Evolutionary conservation across 129 eudicot species (phyloP).

Genomic region (Erigeron canadensis): DNA sequence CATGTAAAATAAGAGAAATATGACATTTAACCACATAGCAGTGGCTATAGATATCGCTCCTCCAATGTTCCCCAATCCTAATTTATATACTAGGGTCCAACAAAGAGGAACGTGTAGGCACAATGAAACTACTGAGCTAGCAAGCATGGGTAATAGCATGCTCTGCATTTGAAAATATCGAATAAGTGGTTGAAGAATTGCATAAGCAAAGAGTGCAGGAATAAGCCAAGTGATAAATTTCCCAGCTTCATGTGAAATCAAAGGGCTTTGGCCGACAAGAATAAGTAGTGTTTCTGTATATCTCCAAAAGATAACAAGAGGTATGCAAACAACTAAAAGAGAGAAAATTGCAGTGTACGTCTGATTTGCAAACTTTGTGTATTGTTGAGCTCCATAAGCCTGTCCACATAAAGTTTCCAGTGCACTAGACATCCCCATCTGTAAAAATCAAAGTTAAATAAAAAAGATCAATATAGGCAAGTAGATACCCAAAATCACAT

Average conservation of each 20-base stretch:
- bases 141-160: constrained; percentile 52
- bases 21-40: constrained; percentile 52
- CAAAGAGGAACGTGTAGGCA: constrained; percentile 50
- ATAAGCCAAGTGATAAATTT: constrained; percentile 45
- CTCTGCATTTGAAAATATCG: constrained; percentile 64
- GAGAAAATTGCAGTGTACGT: constrained; percentile 56
- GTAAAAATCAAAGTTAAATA: background rate
- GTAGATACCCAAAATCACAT: too few relatives aligned
- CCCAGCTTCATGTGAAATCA: constrained; percentile 61
- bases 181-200: constrained; percentile 59
- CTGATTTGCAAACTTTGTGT: constrained; percentile 50
- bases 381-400: constrained; percentile 71
- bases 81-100: constrained; percentile 54
- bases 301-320: constrained; percentile 55
- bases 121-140: constrained; percentile 40
- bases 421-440: constrained; percentile 66
- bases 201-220: constrained; percentile 58
- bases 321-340: constrained; percentile 54
- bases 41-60: constrained; percentile 51
- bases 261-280: constrained; percentile 60
- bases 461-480: too few relatives aligned
- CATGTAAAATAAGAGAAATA: constrained; percentile 42
- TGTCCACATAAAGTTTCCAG: constrained; percentile 69
- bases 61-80: constrained; percentile 45
- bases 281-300: constrained; percentile 38